phyloP scores from a whole-genome alignment of 2,329 filamentous ascomycete genomes.

The Keithomyces neogunnii region DNA sequence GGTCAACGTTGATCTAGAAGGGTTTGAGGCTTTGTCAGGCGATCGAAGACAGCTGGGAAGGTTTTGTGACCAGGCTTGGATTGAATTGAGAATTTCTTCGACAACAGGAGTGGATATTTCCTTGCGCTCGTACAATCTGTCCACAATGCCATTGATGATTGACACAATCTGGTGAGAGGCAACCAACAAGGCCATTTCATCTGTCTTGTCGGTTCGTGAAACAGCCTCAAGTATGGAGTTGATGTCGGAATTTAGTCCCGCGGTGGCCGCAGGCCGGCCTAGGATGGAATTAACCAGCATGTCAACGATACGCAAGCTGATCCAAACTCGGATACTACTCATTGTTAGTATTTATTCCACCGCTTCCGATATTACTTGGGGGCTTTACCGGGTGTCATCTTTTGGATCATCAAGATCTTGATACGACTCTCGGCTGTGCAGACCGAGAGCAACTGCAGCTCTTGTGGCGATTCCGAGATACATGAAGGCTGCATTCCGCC shows the following conservation, averaged over 20 bases:
- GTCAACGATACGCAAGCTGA: conserved; percentile 29
- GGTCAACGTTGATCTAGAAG: conserved; percentile 3
- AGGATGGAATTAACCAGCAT: conserved; percentile 29
- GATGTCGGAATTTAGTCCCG: conserved; percentile 19
- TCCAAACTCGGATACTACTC: conserved; percentile 24
- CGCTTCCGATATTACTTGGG: background rate
- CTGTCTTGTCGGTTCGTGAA: conserved; percentile 6
- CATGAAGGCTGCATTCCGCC: conserved; percentile 53
- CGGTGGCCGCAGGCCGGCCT: conserved; percentile 27
- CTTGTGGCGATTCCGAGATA: conserved; percentile 52
- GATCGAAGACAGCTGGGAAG: conserved; percentile 28
- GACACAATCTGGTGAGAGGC: conserved; percentile 32
- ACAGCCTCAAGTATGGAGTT: conserved; percentile 15
- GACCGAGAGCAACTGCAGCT: conserved; percentile 47
- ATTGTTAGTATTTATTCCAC: background rate
- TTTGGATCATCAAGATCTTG: conserved; percentile 10
- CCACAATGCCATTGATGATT: conserved; percentile 35
- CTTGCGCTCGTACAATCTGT: conserved; percentile 32
- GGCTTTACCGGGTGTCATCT: conserved; percentile 14
- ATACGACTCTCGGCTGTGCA: conserved; percentile 34
- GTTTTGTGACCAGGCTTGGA: conserved; percentile 35
- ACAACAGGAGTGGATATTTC: conserved; percentile 21
- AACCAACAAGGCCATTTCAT: conserved; percentile 20
- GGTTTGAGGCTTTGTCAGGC: conserved; percentile 8
- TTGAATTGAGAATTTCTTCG: conserved; percentile 30